These are phyloP conservation scores for Nicotiana noctiflora DNA, from an alignment of 257 asterid species.

Conservation along the genomic window DNA sequence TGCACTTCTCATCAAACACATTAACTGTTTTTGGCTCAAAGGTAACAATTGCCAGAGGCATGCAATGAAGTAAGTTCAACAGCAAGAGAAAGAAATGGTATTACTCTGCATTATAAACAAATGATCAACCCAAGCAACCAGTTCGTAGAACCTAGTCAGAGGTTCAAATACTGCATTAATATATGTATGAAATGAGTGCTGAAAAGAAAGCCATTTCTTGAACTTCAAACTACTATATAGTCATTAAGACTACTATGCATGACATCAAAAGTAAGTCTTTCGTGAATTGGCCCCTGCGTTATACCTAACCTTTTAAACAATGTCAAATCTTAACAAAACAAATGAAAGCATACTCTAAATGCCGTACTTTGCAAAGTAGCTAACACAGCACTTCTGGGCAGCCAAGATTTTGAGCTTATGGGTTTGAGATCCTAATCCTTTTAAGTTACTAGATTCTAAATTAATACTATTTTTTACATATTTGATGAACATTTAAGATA, in stretches of 20 bases:
- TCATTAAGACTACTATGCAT: background rate
- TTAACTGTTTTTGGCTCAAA: background rate
- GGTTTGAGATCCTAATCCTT: no score
- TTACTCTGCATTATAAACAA: background rate
- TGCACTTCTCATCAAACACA: background rate
- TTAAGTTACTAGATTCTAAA: no score
- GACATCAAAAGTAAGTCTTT: background rate
- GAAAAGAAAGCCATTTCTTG: background rate
- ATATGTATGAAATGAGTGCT: background rate
- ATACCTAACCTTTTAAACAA: background rate
- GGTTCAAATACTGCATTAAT: background rate
- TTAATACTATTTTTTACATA: no score
- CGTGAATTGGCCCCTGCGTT: background rate
- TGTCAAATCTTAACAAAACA: background rate
- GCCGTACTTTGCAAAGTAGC: background rate
- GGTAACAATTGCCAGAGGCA: background rate
- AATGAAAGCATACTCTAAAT: background rate
- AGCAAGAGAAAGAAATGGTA: background rate
- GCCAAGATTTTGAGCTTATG: no score
- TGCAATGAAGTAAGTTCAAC: background rate
- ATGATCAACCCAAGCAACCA: background rate
- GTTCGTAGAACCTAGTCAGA: background rate
- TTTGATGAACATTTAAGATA: no score
- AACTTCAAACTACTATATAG: background rate
- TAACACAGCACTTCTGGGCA: background rate